Base-by-base conservation (phyloP, 192 early-diverging fungal species). In the Coemansia sp. region DNA sequence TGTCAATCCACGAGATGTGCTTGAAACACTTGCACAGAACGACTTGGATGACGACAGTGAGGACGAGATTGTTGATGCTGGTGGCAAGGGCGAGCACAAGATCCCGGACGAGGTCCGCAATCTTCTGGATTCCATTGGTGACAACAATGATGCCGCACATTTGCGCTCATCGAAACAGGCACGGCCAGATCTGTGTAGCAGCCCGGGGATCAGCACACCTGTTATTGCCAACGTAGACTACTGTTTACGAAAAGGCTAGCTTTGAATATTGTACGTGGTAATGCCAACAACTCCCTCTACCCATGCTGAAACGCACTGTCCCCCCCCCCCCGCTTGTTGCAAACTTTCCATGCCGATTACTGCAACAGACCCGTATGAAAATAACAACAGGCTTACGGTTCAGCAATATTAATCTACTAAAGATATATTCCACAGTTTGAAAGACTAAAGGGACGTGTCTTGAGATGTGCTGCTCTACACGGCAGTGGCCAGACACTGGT, bases 401-500 rank as follows among this genome's bases (percentile, higher is more conserved):
- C 33, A 36, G 33, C 10, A 4, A 6, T 36, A 36, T 36, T 1
- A 10, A 10, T 10, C 0, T 36, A 36, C 10, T 36, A 10, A 4
- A 36, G 17, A 17, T 17, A 17, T 9, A 17, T 14, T 46, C 3
- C 27, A 27, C 2, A 27, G 27, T 3, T 27, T 27, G 27, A 27
- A 27, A 27, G 27, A 27, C 27, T 27, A 27, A 14, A 46, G 11
- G 11, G 39, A 3, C 0, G 17, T 46, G 39, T 46, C 39, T 0
- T 17, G 17, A 17, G 11, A 14, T 46, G 11, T 14, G 9, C 11
- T 46, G 5, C 20, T 0, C 61, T 70, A 81, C 3, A 64, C 74
- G 1, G 80, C 80, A 2, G 80, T 89, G 6, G 90, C 85, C 50
- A 94, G 68, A 63, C 92, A 92, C 82, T 96, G 93, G 69, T 97